A percentile compares a stretch with the other conserved stretches of the same genome.
phyloP scores from a whole-genome alignment of 2,329 filamentous ascomycete species.

The Epichloe uncinata region DNA sequence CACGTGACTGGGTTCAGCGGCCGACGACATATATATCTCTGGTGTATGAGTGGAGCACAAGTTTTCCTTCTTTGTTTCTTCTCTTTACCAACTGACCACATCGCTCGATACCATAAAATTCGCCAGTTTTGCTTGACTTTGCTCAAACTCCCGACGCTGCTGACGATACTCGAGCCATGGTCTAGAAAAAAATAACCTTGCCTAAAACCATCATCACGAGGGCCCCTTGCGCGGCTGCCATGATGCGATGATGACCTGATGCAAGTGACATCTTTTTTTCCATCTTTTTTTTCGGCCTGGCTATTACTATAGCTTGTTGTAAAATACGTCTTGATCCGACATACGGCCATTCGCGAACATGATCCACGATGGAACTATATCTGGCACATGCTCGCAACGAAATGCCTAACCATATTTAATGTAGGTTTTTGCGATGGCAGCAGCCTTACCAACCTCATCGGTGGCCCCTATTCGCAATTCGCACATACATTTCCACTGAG shows the following conservation, averaged over 20 bases:
- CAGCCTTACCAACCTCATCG: not conserved
- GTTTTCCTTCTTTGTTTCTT: slow-evolving; percentile 7
- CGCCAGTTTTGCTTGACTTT: slow-evolving; percentile 22
- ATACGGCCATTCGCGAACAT: too few relatives aligned
- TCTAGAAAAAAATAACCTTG: slow-evolving; percentile 48
- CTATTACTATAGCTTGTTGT: not conserved
- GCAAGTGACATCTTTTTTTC: slow-evolving; percentile 38
- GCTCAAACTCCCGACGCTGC: slow-evolving; percentile 21
- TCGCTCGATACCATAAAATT: slow-evolving; percentile 23
- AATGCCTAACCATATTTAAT: not conserved
- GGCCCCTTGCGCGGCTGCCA: slow-evolving; percentile 50
- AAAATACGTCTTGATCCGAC: too few relatives aligned
- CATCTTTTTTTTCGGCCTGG: not conserved
- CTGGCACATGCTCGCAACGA: not conserved
- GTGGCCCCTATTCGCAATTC: not conserved
- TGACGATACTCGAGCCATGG: slow-evolving; percentile 40
- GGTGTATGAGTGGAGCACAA: not conserved
- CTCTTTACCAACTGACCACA: slow-evolving; percentile 27
- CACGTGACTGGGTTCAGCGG: not conserved
- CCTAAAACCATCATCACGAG: slow-evolving; percentile 58
- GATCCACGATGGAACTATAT: not conserved
- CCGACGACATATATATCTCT: not conserved
- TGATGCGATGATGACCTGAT: slow-evolving; percentile 57
- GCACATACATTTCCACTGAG: not conserved
- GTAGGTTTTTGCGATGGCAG: not conserved